Conservation (phyloP, 352 stramenopile genomes). For the Pythium rhizo-oryzae region DNA sequence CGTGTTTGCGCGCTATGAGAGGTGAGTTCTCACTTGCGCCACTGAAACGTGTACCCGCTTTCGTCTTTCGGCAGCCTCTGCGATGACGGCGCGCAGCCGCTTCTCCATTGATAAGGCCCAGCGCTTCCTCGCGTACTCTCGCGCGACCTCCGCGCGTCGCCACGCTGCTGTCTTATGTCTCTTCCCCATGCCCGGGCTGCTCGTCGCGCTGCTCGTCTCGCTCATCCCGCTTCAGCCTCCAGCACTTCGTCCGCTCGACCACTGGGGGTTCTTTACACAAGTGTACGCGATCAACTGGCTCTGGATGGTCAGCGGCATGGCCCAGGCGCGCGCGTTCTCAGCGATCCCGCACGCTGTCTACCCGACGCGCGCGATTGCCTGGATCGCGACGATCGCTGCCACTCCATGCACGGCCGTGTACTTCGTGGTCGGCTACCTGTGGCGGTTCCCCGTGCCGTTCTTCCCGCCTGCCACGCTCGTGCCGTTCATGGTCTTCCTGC, state of each 20-base stretch:
- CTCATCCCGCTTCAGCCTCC: slow-evolving; percentile 9
- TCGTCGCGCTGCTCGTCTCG: background rate
- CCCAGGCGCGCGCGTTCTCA: background rate
- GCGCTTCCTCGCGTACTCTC: background rate
- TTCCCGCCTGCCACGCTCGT: background rate
- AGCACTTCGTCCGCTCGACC: background rate
- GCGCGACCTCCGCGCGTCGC: background rate
- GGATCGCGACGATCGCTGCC: background rate
- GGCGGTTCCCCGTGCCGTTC: slow-evolving; percentile 28
- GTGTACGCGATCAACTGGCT: background rate
- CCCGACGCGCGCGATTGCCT: background rate
- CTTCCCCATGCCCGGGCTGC: background rate
- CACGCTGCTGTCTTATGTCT: background rate
- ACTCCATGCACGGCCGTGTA: background rate
- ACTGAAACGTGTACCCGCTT: too few species aligned
- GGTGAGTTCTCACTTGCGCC: too few species aligned
- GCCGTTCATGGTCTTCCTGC: slow-evolving; percentile 11
- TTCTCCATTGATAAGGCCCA: background rate
- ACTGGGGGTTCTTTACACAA: background rate
- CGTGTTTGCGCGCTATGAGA: too few species aligned
- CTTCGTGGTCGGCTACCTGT: background rate
- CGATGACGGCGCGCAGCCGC: background rate
- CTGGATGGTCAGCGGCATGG: background rate
- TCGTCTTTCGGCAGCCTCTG: too few species aligned
- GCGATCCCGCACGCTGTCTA: background rate